phyloP scores from a whole-genome alignment of 1,284 basidiomycete species.

The Trametes hirsuta region DNA sequence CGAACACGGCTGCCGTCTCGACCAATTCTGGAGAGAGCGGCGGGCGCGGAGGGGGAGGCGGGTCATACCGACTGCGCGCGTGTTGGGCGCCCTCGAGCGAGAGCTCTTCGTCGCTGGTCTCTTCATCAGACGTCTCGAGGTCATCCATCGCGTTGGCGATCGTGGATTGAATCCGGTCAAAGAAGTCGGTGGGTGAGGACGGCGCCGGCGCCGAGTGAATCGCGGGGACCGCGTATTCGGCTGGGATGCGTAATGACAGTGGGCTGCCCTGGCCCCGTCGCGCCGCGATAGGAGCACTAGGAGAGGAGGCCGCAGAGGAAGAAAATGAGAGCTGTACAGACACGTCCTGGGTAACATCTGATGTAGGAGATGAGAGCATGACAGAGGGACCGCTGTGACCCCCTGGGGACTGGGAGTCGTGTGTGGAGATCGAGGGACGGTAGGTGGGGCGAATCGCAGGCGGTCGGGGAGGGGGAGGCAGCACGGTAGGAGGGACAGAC shows the following conservation, averaged over 20 bases:
- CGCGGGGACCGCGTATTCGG: constrained; percentile 23
- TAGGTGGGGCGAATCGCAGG: constrained; percentile 42
- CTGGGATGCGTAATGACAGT: constrained; percentile 34
- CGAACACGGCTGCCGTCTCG: constrained; percentile 32
- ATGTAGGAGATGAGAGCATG: constrained; percentile 11
- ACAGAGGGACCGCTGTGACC: constrained; percentile 24
- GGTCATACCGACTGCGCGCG: constrained; percentile 21
- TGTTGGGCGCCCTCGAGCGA: constrained; percentile 21
- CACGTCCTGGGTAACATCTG: constrained; percentile 16
- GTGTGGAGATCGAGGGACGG: constrained; percentile 30
- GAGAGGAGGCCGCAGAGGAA: constrained; percentile 18
- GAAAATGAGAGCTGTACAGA: constrained; percentile 13
- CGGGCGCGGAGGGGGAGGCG: constrained; percentile 15
- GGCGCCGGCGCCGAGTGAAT: constrained; percentile 56
- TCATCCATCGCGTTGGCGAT: constrained; percentile 70
- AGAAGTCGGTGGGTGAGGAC: constrained; percentile 69
- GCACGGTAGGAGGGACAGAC: constrained; percentile 41
- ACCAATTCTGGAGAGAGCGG: constrained; percentile 8
- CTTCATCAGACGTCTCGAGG: constrained; percentile 56
- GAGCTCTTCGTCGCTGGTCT: constrained; percentile 44
- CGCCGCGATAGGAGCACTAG: constrained; percentile 27
- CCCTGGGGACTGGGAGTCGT: constrained; percentile 34
- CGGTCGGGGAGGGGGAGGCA: constrained; percentile 59
- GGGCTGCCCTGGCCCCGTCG: constrained; percentile 29
- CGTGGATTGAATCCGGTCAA: constrained; percentile 70